These are phyloP conservation scores for Calcarisporium arbuscula DNA, from an alignment of 2,329 filamentous ascomycete genomes.

Conservation along the genomic window DNA sequence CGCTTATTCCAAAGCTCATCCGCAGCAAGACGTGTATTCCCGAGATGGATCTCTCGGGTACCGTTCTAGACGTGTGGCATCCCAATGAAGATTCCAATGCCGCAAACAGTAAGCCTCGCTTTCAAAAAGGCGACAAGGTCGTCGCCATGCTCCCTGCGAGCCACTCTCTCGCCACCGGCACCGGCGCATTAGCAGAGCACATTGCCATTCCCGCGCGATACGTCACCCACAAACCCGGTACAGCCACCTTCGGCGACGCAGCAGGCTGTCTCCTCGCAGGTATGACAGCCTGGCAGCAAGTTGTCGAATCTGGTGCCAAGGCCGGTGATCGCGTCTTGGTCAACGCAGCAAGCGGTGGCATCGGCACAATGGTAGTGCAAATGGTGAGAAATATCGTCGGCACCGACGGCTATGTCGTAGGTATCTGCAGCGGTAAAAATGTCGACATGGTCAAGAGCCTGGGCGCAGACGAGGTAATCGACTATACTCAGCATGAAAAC, in stretches of 20 bases:
- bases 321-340: slow-evolving; percentile 36
- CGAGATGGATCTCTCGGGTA: slow-evolving; percentile 38
- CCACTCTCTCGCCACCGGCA: slow-evolving; percentile 25
- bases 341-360: slow-evolving; percentile 45
- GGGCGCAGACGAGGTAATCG: slow-evolving; percentile 45
- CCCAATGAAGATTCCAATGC: slow-evolving; percentile 8
- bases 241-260: slow-evolving; percentile 23
- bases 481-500: slow-evolving; percentile 30
- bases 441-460: slow-evolving; percentile 36
- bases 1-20: slow-evolving; percentile 31
- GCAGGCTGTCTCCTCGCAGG: slow-evolving; percentile 32
- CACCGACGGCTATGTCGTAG: slow-evolving; percentile 35
- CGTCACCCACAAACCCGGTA: slow-evolving; percentile 24
- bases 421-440: slow-evolving; percentile 41
- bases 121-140: slow-evolving; percentile 25
- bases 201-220: slow-evolving; percentile 28
- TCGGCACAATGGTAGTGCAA: slow-evolving; percentile 41
- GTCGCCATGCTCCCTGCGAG: slow-evolving; percentile 32
- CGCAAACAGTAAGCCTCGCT: slow-evolving; percentile 9
- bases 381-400: slow-evolving; percentile 32
- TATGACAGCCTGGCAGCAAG: slow-evolving; percentile 31
- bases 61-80: slow-evolving; percentile 28
- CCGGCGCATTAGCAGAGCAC: slow-evolving; percentile 33
- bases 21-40: slow-evolving; percentile 29
- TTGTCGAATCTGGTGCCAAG: slow-evolving; percentile 30